Base-by-base conservation (phyloP, 345 rosid genomes). In the Gossypium ekmanianum region DNA sequence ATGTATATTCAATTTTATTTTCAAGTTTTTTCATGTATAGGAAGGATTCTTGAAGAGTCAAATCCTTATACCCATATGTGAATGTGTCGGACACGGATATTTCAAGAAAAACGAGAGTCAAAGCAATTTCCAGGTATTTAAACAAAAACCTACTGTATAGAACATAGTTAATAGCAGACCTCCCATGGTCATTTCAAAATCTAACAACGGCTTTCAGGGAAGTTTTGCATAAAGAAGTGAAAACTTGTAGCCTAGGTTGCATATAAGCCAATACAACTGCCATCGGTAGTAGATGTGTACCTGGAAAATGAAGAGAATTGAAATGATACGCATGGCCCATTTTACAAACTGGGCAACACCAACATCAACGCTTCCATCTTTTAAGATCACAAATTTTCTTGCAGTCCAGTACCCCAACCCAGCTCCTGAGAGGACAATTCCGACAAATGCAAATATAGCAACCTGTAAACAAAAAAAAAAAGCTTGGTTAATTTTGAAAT, bases 351-450 rank as follows among this genome's bases (percentile, higher is more conserved):
- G 92, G 14, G 98, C 97, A 61, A 93, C 84, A 76, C 89, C 88
- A 58, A 74, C 86, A 81, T 91, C 94, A 74, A 95, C 98, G 64
- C 81, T 85, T 74, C 98, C 97, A 77, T 91, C 94, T 78, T 89
- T 85, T 14, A 88, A 82, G 34, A 95, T 84, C 17, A 93, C 92
- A 78, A 85, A 95, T 79, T 86, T 95, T 76, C 90, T 85, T 79
- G 93, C 99, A 17, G 91, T 85, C 98, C 98, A 95, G 79, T 81
- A 91, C 68, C 99, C 99, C 57, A 90, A 81, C 76, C 90, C 98
- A 82, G 99, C 99, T 83, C 99, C 99, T 0, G 97, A 77, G 20
- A 93, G 81, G 73, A 83, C 78, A 78, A 90, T 82, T 76, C 93
- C 96, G 4, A 89, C 87, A 43, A 93, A 74, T 57, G 89, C 78